These are phyloP conservation scores for Boletus pseudo-olivaceus DNA, from an alignment of 768 basidiomycete species.

Conservation along the genomic window DNA sequence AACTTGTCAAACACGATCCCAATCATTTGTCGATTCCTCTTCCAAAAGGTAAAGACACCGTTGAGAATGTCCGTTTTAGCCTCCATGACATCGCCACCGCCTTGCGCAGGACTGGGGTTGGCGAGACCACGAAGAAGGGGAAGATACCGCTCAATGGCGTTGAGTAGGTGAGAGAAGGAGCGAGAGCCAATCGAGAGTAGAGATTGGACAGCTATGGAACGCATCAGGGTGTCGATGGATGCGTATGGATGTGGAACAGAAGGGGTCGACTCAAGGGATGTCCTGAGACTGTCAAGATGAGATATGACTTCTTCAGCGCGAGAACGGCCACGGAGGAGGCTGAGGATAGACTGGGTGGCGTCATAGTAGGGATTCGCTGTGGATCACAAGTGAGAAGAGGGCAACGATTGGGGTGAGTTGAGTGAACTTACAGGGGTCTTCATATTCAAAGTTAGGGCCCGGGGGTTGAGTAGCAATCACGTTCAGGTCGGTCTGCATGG, in stretches of 20 bases:
- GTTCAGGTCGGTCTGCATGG: constrained; percentile 65
- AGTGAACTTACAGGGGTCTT: constrained; percentile 60
- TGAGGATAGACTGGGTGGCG: constrained; percentile 73
- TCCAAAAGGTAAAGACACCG: constrained; percentile 78
- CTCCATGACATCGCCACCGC: constrained; percentile 42
- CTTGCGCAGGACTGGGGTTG: constrained; percentile 6
- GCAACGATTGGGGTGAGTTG: not conserved
- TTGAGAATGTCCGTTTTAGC: constrained; percentile 70
- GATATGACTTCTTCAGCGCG: constrained; percentile 77
- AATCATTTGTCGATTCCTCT: constrained; percentile 79
- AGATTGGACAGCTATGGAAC: constrained; percentile 82
- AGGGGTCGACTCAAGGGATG: constrained; percentile 52
- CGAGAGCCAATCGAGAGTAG: constrained; percentile 89
- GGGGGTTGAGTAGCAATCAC: constrained; percentile 71
- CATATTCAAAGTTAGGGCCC: constrained; percentile 78
- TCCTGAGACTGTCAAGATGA: constrained; percentile 68
- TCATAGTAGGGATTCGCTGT: constrained; percentile 75
- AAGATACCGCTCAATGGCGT: constrained; percentile 94
- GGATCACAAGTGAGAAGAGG: not conserved
- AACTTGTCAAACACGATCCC: constrained; percentile 95
- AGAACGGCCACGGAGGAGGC: constrained; percentile 76
- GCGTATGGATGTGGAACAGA: constrained; percentile 48
- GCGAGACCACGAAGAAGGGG: constrained; percentile 67
- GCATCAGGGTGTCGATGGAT: constrained; percentile 65
- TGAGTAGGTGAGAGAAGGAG: constrained; percentile 96